phyloP scores from a whole-genome alignment of 768 basidiomycete genomes.

The Naematelia aurantialba region DNA sequence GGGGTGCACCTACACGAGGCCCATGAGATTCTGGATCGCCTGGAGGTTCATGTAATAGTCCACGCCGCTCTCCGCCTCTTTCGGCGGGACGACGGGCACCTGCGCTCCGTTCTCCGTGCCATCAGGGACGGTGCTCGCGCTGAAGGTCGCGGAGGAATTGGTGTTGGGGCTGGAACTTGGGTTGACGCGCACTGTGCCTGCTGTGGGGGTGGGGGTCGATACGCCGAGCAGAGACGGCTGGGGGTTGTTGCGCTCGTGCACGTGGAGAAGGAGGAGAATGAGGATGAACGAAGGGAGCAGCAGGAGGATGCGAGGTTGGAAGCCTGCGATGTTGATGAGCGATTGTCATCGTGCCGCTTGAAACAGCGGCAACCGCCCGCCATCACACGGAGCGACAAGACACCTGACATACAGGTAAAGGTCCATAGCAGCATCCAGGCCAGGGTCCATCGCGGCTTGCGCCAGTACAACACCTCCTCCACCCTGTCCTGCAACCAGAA shows the following conservation, averaged over 20 bases:
- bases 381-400: neutral
- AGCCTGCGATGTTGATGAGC: slow-evolving; percentile 60
- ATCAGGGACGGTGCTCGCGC: slow-evolving; percentile 6
- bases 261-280: slow-evolving; percentile 64
- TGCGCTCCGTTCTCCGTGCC: slow-evolving; percentile 32
- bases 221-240: slow-evolving; percentile 31
- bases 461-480: slow-evolving; percentile 83
- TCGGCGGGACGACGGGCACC: slow-evolving; percentile 37
- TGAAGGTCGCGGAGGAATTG: slow-evolving; percentile 5
- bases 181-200: slow-evolving; percentile 17
- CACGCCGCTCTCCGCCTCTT: slow-evolving; percentile 61
- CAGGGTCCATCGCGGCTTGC: slow-evolving; percentile 65
- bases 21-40: slow-evolving; percentile 89
- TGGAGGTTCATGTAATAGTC: slow-evolving; percentile 86
- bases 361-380: no score
- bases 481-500: slow-evolving; percentile 87
- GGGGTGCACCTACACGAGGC: slow-evolving; percentile 60
- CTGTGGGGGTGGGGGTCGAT: slow-evolving; percentile 9
- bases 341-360: neutral
- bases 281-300: slow-evolving; percentile 65
- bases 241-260: slow-evolving; percentile 57
- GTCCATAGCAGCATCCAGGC: slow-evolving; percentile 73
- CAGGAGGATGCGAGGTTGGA: slow-evolving; percentile 68
- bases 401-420: slow-evolving; percentile 68
- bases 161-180: slow-evolving; percentile 5